A percentile compares a stretch with the other conserved stretches of the same genome.
Evolutionary conservation across 345 rosid genomes (phyloP).

Genomic region (Eucalyptus curtisii): DNA sequence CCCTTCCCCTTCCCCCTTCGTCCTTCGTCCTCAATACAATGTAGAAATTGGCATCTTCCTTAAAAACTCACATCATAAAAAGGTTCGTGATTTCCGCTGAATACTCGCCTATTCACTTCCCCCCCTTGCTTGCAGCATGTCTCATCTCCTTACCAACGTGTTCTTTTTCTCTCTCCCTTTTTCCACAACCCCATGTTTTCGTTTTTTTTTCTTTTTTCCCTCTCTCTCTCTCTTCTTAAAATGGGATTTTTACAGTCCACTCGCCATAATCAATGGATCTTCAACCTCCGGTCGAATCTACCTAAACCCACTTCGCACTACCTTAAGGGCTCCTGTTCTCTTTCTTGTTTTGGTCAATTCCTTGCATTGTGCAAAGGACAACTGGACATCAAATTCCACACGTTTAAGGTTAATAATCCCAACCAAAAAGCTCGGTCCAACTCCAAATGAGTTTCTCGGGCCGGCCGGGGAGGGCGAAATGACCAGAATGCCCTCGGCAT

Average conservation of each 20-base stretch:
- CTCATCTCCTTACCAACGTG: background rate
- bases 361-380: background rate
- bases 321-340: background rate
- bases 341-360: background rate
- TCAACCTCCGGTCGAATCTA: background rate
- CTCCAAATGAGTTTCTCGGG: background rate
- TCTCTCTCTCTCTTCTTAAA: background rate
- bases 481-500: background rate
- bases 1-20: background rate
- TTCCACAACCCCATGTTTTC: background rate
- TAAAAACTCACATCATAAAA: background rate
- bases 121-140: background rate
- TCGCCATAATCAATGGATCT: background rate
- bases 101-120: background rate
- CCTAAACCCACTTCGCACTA: background rate
- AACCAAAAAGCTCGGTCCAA: background rate
- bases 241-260: background rate
- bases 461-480: background rate
- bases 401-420: background rate
- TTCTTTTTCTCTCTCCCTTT: background rate
- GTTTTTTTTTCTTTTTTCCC: accelerated
- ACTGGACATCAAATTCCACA: background rate
- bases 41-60: background rate
- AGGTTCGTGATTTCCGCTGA: background rate
- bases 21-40: background rate